A percentile compares a stretch with the other conserved stretches of the same genome.
phyloP scores from a whole-genome alignment of 2,329 filamentous ascomycete genomes.

The Diplocarpon mali region DNA sequence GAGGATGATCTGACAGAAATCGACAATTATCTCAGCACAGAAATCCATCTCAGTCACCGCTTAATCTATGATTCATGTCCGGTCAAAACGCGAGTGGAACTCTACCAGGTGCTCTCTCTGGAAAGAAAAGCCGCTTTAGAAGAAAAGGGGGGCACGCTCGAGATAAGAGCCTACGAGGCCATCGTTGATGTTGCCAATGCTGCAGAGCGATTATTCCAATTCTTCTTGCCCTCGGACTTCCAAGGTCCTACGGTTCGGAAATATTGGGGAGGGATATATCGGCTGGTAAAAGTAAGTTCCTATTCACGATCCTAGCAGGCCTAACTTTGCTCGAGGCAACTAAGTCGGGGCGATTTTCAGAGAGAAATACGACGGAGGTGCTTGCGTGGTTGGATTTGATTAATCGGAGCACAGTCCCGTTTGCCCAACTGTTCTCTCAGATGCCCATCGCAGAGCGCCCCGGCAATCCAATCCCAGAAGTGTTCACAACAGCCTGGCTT shows the following conservation, averaged over 20 bases:
- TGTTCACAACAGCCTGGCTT: slow-evolving; percentile 17
- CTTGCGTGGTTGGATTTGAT: slow-evolving; percentile 1
- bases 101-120: slow-evolving; percentile 6
- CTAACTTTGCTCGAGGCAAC: background rate
- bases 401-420: background rate
- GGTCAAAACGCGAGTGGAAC: background rate
- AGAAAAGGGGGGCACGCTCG: too few relatives aligned
- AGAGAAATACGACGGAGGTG: background rate
- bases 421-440: slow-evolving; percentile 10
- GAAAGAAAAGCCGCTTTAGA: slow-evolving; percentile 1
- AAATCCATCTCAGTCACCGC: slow-evolving; percentile 12
- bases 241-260: slow-evolving; percentile 31
- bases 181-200: slow-evolving; percentile 32
- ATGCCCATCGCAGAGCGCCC: slow-evolving; percentile 3
- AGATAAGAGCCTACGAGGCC: slow-evolving; percentile 17
- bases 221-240: slow-evolving; percentile 32
- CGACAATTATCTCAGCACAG: slow-evolving; percentile 13
- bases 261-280: slow-evolving; percentile 34
- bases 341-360: background rate
- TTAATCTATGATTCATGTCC: slow-evolving; percentile 12
- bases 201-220: slow-evolving; percentile 31
- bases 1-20: slow-evolving; percentile 13
- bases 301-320: background rate
- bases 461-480: slow-evolving; percentile 11
- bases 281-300: slow-evolving; percentile 24